Evolutionary conservation across 2,329 filamentous ascomycete species (phyloP), one percentile per base, ranked within the genome.

Genomic region (Cladophialophora bantiana): DNA sequence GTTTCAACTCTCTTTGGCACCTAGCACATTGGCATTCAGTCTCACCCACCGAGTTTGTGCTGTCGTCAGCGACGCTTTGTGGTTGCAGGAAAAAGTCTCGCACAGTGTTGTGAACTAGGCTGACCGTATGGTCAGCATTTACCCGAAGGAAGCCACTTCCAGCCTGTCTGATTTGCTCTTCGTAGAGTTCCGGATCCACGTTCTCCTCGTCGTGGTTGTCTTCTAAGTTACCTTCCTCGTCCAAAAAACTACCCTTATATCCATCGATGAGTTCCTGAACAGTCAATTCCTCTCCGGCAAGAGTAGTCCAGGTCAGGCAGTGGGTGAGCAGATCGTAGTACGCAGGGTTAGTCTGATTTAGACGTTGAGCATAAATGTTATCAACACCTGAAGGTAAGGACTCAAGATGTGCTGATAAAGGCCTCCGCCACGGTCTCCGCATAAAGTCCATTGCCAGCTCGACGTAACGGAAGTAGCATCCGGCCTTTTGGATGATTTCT

Each of bases 301-400:
- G 45, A 12, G 26, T 50, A 5, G 45, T 50, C 45, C 45, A 50
- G 45, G 45, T 50, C 4, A 50, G 45, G 18, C 18, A 26, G 45
- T 50, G 45, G 20, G 45, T 50, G 45, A 50, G 45, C 45, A 50
- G 18, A 50, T 50, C 45, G 45, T 50, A 50, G 18, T 50, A 50
- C 10, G 45, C 45, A 20, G 45, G 45, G 18, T 50, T 50, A 1
- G 45, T 50, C 18, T 50, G 45, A 12, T 50, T 50, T 6, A 50
- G 45, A 5, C 45, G 45, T 20, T 50, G 45, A 50, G 45, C 45
- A 50, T 50, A 50, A 6, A 50, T 50, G 7, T 50, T 50, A 26
- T 50, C 45, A 26, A 50, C 45, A 20, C 45, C 45, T 10, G 45
- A 50, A 20, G 45, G 45, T 6, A 50, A 26, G 7, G 45, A 50